Base-by-base conservation (phyloP, 225 moss, liverwort and hornwort species). In the Sphagnum contortum region DNA sequence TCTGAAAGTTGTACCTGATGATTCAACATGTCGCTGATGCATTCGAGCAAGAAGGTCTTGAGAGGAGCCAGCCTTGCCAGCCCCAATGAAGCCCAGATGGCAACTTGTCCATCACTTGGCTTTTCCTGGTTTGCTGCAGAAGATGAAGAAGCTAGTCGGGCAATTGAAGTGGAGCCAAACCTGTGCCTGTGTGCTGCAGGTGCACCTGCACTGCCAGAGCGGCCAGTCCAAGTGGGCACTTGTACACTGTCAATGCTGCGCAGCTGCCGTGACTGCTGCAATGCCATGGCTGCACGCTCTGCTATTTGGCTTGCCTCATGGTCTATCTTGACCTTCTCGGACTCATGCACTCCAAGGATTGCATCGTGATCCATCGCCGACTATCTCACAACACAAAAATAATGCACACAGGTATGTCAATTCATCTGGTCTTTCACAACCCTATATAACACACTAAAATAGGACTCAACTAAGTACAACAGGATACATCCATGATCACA, bases 301-400 rank as follows among this genome's bases (percentile, higher is more conserved):
- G 96, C 96, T 55, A 91, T 83, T 76, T 85, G 87, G 46, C 77
- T 79, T 29, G 96, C 90, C 68, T 98, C 96, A 13, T 79, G 72
- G 73, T 98, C 93, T 64, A 98, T 89, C 55, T 74, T 66, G 6
- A 75, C 80, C 66, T 85, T 91, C 72, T 98, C 91, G 12, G 78
- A 85, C 55, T 86, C 90, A 14, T 83, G 87, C 66, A 98, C 82
- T 57, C 85, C 89, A 60, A 98, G 74, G 60, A 98, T 98, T 57
- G 79, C 96, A 86, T 98, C 96, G 74, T 98, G 96, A 76, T 98
- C 91, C 92, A 96, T 92, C 54, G 96, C 96, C 49, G 96, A 91
- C 90, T 98, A 87, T 61, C 62, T 8, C 49, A 67, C 70, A 71
- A 48, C 3, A 61, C 65, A 81, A 49, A 61, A 29, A 29, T 29